Evolutionary conservation across 169 alveolate species (phyloP), one percentile per base, ranked within the genome.

Genomic region (Eimeria zaria): DNA sequence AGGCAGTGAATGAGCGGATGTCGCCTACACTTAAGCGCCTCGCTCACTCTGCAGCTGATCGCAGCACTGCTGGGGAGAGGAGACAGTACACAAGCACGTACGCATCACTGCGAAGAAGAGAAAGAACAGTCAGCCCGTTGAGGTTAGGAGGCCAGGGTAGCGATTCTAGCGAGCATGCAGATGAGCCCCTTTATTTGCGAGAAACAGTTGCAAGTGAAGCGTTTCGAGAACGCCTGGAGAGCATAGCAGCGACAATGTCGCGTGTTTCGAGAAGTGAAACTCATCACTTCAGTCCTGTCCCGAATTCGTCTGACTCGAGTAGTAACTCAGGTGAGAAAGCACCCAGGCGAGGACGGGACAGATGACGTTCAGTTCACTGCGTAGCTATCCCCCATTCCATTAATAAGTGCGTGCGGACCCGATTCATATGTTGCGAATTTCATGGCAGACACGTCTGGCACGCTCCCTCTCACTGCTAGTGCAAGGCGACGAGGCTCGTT

Each of bases 221-320:
- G 36, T 81, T 81, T 81, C 44, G 71, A 33, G 71, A 51, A 48
- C 51, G 90, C 71, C 67, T 81, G 30, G 90, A 81, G 41, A 81
- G 48, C 90, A 48, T 81, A 81, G 71, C 90, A 22, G 90, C 90
- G 30, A 81, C 90, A 0, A 48, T 81, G 90, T 81, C 90, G 24
- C 58, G 71, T n/a, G n/a, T 81, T 27, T 51, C 90, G 24, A 48
- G 90, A 33, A 33, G 62, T 30, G 90, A 81, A 51, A 53, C 73
- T n/a, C 90, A 81, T 81, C 90, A 81, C 90, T 81, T 81, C 62
- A 48, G 51, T 11, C 90, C 90, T 51, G 48, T 81, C 33, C 90
- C 90, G 3, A 55, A 81, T 81, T 81, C 90, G 33, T 51, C 58
- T 18, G 90, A 81, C 48, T 51, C 90, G 51, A 53, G 71, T 55